Evolutionary conservation across 257 asterid species (phyloP), one percentile per base, ranked within the genome.

Genomic region (Nicotiana paniculata): DNA sequence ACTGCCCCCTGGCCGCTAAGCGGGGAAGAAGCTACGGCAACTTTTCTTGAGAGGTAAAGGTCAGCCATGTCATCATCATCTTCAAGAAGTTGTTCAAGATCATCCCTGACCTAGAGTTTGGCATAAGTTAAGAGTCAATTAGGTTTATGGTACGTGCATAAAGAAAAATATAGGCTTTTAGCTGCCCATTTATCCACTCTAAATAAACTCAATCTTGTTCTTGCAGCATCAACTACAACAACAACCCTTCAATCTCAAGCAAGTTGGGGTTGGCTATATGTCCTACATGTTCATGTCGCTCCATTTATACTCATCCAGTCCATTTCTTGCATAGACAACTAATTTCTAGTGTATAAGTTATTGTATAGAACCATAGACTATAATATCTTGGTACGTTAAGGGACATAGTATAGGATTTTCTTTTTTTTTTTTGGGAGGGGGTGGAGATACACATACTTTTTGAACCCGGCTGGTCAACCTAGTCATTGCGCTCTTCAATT

Each of bases 11-110:
- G 84, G 61, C 84, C 88, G 30, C 89, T 87, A 64, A 82, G 70
- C 11, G 85, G 87, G 1, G 95, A 90, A 72, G 86, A 85, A 63
- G 87, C 85, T 59, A 81, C 85, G 33, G 81, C 87, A 33, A 91
- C 90, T 6, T 92, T 95, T 81, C 98, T 85, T 5, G 98, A 88
- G 17, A 93, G 88, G 86, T 96, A 93, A 74, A 93, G 98, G 86
- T 92, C 97, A 6, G 94, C 91, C 99, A 96, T 96, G 90, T 91
- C 95, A 57, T 89, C 97, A 35, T 96, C 97, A 18, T 93, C 97
- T 30, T 96, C 97, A 24, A 96, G 86, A 64, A 96, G 95, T 58
- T 92, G 97, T 84, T 95, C 99, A 3, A 93, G 89, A 79, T 95
- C 99, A 87, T 95, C 99, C 82, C 99, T 89, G 18, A 95, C 95